Percentiles rank a stretch among this genome's conserved stretches.
Conservation (phyloP, 163 green algal genomes). For the Scenedesmus sp. region DNA sequence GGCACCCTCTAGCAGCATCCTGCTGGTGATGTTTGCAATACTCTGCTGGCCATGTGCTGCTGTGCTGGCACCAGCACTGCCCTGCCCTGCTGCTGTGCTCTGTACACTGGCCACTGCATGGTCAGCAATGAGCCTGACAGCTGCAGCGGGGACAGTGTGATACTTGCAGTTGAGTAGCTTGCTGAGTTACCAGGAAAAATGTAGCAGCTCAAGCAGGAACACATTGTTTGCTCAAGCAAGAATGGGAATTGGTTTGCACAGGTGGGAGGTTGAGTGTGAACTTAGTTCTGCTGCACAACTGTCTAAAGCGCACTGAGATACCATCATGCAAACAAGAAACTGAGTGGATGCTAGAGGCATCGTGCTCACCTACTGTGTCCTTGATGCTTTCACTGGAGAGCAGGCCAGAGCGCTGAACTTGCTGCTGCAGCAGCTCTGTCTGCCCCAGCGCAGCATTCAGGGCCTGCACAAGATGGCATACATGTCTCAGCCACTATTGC, state of each 20-base stretch:
- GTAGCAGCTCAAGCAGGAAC: no score
- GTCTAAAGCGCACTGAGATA: neutral
- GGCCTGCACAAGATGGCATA: constrained; percentile 13
- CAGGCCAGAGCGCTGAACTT: constrained; percentile 1
- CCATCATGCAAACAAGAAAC: neutral
- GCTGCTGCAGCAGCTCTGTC: constrained; percentile 27
- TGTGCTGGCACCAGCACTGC: neutral
- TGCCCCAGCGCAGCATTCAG: constrained; percentile 18
- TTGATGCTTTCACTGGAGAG: neutral
- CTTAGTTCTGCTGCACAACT: no score
- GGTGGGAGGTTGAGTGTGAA: no score
- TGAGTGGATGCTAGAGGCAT: no score
- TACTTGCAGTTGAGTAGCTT: neutral
- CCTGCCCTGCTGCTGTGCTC: neutral
- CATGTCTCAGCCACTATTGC: neutral
- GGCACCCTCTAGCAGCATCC: constrained; percentile 29
- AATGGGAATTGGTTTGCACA: neutral
- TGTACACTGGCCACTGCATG: neutral
- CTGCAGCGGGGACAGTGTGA: neutral
- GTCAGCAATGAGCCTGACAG: constrained; percentile 2
- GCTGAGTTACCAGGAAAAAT: neutral
- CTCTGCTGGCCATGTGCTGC: neutral
- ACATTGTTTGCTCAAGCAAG: no score
- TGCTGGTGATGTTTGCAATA: neutral
- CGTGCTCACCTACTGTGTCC: constrained; percentile 26